phyloP scores from a whole-genome alignment of 2,329 filamentous ascomycete species.

The Cadophora gregata region DNA sequence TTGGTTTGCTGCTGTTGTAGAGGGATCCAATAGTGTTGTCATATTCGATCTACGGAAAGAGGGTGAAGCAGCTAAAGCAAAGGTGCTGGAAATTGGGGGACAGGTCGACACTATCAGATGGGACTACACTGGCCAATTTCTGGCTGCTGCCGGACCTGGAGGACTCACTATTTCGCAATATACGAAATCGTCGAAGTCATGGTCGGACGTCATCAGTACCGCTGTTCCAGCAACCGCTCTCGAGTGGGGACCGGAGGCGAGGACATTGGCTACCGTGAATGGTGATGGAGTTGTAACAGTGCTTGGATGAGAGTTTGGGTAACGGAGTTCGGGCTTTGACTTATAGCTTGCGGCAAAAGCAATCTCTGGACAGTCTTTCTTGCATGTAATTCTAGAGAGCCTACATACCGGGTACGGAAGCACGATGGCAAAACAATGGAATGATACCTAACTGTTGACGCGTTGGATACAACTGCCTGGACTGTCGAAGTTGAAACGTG shows the following conservation, averaged over 20 bases:
- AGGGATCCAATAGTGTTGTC: constrained; percentile 78
- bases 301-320: constrained; percentile 54
- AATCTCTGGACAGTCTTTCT: constrained; percentile 34
- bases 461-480: neutral
- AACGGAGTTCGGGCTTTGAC: constrained; percentile 44
- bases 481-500: neutral
- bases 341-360: constrained; percentile 35
- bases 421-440: neutral
- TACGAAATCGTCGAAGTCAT: constrained; percentile 82
- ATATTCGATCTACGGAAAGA: constrained; percentile 95
- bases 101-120: constrained; percentile 79
- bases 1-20: constrained; percentile 86
- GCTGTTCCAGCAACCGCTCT: constrained; percentile 76
- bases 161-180: constrained; percentile 91
- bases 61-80: constrained; percentile 78
- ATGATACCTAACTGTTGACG: neutral
- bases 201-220: constrained; percentile 84
- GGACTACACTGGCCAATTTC: constrained; percentile 95
- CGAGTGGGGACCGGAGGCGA: constrained; percentile 78
- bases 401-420: constrained; percentile 21
- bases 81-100: constrained; percentile 84
- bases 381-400: constrained; percentile 38
- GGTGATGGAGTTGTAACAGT: constrained; percentile 77
- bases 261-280: constrained; percentile 76
- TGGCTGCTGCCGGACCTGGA: constrained; percentile 80